A percentile compares a stretch with the other conserved stretches of the same genome.
These are phyloP conservation scores for Penicillium ochrochloron DNA, from an alignment of 495 filamentous ascomycete species.

Conservation along the genomic window DNA sequence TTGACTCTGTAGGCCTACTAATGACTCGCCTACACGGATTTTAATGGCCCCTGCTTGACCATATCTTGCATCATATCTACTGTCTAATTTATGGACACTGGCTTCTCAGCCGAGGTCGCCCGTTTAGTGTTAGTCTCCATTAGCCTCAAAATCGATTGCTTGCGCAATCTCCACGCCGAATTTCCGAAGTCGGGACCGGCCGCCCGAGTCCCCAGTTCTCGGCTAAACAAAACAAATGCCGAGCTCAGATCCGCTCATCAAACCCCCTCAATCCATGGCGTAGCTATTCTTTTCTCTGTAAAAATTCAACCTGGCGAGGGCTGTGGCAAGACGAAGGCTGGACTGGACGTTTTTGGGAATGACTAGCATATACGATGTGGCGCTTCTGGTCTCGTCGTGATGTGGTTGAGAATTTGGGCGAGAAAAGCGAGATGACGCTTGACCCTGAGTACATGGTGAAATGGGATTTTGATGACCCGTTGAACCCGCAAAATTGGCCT, in stretches of 20 bases:
- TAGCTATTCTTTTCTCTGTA: neutral
- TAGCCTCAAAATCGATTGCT: neutral
- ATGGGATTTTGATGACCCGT: conserved; percentile 17
- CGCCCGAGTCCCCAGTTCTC: neutral
- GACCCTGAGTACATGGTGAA: conserved; percentile 15
- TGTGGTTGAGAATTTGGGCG: neutral
- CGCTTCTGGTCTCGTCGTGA: conserved; percentile 2
- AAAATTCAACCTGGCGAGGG: neutral
- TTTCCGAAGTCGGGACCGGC: conserved; percentile 3
- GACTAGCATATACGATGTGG: neutral
- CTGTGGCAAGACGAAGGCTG: neutral
- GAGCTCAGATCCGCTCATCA: neutral
- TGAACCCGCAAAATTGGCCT: conserved; percentile 55
- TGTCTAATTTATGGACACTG: too few species aligned
- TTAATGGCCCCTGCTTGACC: neutral
- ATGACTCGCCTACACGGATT: neutral
- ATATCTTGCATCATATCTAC: neutral
- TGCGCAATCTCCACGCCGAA: neutral
- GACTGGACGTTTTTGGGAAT: neutral
- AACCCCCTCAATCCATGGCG: neutral
- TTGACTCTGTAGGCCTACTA: neutral
- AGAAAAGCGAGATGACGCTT: neutral
- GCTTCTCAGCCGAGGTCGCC: neutral
- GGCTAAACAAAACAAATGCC: conserved; percentile 5
- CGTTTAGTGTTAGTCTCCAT: neutral